A percentile compares a stretch with the other conserved stretches of the same genome.
Evolutionary conservation across 2,329 filamentous ascomycete genomes (phyloP).

Genomic region (Aureobasidium zeae): DNA sequence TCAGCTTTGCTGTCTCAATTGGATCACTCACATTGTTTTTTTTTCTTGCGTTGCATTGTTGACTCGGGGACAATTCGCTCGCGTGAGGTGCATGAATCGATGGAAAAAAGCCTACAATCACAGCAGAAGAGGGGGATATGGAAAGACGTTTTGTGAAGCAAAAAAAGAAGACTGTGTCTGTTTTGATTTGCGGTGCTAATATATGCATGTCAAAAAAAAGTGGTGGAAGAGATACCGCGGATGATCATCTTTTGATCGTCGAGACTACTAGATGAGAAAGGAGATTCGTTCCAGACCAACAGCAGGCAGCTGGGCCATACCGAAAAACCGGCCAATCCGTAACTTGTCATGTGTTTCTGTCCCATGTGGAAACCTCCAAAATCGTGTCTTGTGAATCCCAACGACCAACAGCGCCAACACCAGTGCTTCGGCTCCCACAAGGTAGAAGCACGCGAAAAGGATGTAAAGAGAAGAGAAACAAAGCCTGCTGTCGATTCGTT

Average conservation of each 20-base stretch:
- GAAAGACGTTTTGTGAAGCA: too few relatives aligned
- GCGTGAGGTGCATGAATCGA: too few relatives aligned
- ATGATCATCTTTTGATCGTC: conserved; percentile 15
- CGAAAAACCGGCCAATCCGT: neutral
- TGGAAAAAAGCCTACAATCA: too few relatives aligned
- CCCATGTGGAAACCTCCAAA: conserved; percentile 4
- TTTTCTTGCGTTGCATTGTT: too few relatives aligned
- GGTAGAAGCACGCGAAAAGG: neutral
- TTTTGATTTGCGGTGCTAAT: too few relatives aligned
- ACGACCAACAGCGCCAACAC: conserved; percentile 13
- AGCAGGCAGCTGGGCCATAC: neutral
- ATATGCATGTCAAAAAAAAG: too few relatives aligned
- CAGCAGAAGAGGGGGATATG: too few relatives aligned
- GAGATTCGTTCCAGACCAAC: conserved; percentile 11
- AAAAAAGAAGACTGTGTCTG: too few relatives aligned
- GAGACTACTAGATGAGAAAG: conserved; percentile 2
- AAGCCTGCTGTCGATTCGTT: neutral
- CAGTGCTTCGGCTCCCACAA: neutral
- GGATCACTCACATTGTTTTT: too few relatives aligned
- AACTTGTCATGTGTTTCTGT: conserved; percentile 1
- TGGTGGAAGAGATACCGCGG: too few relatives aligned
- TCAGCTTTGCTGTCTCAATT: too few relatives aligned
- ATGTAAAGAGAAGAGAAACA: neutral
- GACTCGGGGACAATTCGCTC: too few relatives aligned
- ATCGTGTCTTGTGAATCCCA: conserved; percentile 6